Base-by-base conservation (phyloP, 129 eudicot genomes). In the Lonicera japonica region DNA sequence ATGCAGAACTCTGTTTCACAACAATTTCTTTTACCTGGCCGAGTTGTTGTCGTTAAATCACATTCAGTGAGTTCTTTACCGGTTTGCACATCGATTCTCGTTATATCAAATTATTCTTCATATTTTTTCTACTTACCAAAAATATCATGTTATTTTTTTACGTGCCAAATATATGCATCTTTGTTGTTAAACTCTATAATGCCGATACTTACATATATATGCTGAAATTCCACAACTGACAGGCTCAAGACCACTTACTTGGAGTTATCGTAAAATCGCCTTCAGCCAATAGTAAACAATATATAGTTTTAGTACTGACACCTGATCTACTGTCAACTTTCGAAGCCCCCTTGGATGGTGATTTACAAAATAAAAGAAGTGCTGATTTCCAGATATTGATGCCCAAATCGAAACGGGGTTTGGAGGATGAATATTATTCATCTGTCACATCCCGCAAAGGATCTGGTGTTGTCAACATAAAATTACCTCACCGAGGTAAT, bases 241-340 rank as follows among this genome's bases (percentile, higher is more conserved):
- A 94, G 99, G 83, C 80, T 56, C 87, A 83, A 66, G 96, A 94
- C 71, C 99, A 88, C 79, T 77, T 94, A 70, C 96, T 94, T 12
- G 99, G 96, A 54, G 99, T 82, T 43, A 73, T 94, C 23, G 58
- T 94, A 70, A 94, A 88, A 74, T 53, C 94, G 65, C 95, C 84
- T 58, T 76, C 95, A 19, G 67, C 79, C n/a, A 82, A 17, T 56
- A 82, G 56, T 59, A 94, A 83, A 79, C 86, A 77, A 52, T 83
- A 88, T 79, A 76, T 94, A 15, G 94, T 85, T 56, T 65, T 94
- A 76, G 89, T 94, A 59, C 72, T 94, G 72, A 94, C 86, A 40
- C 99, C 99, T 19, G 88, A 83, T 61, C 53, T 82, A 39, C 85
- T 94, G 43, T 56, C 73, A 52, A 72, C 71, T 0, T 65, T 79